Evolutionary conservation across 202 grass and related monocot species (phyloP).

Genomic region (Eragrostis tef): DNA sequence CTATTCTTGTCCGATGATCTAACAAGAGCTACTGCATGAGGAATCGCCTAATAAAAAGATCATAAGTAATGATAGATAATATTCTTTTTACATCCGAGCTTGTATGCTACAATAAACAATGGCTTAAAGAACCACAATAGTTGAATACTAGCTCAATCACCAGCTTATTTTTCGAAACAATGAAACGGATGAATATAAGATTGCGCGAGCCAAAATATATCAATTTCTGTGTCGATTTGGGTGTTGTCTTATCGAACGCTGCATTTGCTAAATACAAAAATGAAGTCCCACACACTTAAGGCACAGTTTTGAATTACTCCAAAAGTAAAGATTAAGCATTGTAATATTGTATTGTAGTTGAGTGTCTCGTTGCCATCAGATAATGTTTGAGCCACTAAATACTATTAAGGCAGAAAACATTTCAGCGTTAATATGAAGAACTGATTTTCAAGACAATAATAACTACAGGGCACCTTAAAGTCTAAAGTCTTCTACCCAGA

Average conservation of each 20-base stretch:
- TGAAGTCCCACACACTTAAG: neutral
- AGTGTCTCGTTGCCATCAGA: too few relatives aligned
- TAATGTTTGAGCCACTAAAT: too few relatives aligned
- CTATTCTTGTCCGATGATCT: slow-evolving; percentile 87
- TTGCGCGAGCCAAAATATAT: neutral
- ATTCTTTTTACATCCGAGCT: neutral
- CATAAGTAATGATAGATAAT: slow-evolving; percentile 10
- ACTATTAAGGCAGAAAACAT: too few relatives aligned
- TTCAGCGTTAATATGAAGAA: too few relatives aligned
- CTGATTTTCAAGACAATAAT: too few relatives aligned
- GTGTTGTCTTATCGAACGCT: neutral
- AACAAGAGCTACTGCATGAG: slow-evolving; percentile 85
- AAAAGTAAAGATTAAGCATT: neutral
- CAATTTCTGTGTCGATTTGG: neutral
- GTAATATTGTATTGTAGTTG: too few relatives aligned
- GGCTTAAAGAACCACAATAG: slow-evolving; percentile 8
- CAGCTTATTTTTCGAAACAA: slow-evolving; percentile 5
- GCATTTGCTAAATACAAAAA: slow-evolving; percentile 2
- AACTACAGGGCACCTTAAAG: too few relatives aligned
- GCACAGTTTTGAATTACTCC: neutral
- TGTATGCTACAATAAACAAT: slow-evolving; percentile 25
- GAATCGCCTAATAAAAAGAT: slow-evolving; percentile 73
- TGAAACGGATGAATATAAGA: slow-evolving; percentile 11
- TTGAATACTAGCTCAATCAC: slow-evolving; percentile 22
- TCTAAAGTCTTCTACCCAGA: too few relatives aligned